A percentile compares a stretch with the other conserved stretches of the same genome.
These are phyloP conservation scores for Eutrema yunnanense DNA, from an alignment of 345 rosid genomes.

Conservation along the genomic window DNA sequence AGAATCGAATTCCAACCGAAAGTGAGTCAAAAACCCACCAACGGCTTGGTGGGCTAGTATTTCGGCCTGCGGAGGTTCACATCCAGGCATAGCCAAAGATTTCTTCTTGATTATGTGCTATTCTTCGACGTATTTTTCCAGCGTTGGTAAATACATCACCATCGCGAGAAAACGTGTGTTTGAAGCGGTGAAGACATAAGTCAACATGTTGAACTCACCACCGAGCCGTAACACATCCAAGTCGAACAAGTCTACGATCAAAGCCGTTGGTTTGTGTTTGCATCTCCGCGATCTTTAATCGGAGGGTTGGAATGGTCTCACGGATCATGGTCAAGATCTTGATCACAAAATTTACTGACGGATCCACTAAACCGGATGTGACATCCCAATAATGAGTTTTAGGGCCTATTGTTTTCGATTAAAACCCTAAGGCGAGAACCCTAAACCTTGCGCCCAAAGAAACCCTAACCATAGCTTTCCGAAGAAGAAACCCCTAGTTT, in stretches of 20 bases:
- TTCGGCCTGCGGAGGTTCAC: not conserved
- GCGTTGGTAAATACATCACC: not conserved
- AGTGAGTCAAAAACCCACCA: not conserved
- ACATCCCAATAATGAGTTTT: too few species aligned
- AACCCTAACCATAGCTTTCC: too few species aligned
- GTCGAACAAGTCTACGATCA: not conserved
- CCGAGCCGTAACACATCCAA: not conserved
- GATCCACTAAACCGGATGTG: not conserved
- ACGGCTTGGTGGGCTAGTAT: not conserved
- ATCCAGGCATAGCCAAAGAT: conserved; percentile 23
- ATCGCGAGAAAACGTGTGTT: not conserved
- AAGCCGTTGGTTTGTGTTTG: not conserved
- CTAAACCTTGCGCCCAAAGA: too few species aligned
- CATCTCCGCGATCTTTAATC: not conserved
- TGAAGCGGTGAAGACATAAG: not conserved
- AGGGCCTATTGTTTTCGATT: too few species aligned
- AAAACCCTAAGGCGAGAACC: too few species aligned
- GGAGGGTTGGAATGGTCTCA: not conserved
- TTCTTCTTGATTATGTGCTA: not conserved
- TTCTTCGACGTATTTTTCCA: not conserved
- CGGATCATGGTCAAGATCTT: not conserved
- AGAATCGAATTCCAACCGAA: not conserved
- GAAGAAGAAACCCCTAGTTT: too few species aligned
- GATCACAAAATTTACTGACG: not conserved
- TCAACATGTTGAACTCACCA: not conserved